Conservation (phyloP, 2,329 filamentous ascomycete species). For the Fusarium sp. region DNA sequence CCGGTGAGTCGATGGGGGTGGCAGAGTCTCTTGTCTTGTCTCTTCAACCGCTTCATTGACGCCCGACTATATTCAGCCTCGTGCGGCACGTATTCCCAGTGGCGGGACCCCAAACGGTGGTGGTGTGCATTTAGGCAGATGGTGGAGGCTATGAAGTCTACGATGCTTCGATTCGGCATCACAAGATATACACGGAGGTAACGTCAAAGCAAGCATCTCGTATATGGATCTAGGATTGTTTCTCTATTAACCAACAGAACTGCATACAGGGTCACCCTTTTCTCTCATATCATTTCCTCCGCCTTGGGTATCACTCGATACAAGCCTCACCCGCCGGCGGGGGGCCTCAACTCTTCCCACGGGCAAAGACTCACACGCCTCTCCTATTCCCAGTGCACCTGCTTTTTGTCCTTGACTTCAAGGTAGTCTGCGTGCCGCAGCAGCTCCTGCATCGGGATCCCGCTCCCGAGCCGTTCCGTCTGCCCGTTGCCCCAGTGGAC, state of each 20-base stretch:
- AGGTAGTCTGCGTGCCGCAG: slow-evolving; percentile 31
- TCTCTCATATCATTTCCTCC: neutral
- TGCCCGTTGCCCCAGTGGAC: slow-evolving; percentile 46
- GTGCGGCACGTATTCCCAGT: slow-evolving; percentile 32
- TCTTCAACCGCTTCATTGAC: neutral
- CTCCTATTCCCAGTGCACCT: slow-evolving; percentile 37
- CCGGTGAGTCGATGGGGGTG: slow-evolving; percentile 28
- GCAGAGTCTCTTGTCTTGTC: neutral
- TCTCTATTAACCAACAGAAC: neutral
- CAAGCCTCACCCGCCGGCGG: neutral
- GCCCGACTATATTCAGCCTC: slow-evolving; percentile 21
- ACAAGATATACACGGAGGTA: slow-evolving; percentile 13
- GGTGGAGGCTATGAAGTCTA: slow-evolving; percentile 31
- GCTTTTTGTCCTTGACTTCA: slow-evolving; percentile 41
- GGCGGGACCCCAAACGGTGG: slow-evolving; percentile 12
- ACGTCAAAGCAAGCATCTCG: neutral
- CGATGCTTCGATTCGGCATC: slow-evolving; percentile 22
- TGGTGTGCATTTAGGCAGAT: slow-evolving; percentile 38
- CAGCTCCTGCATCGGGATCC: slow-evolving; percentile 40
- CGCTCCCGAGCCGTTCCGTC: slow-evolving; percentile 37
- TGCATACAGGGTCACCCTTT: neutral
- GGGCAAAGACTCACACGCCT: slow-evolving; percentile 2
- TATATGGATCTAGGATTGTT: neutral
- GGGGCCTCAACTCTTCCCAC: neutral
- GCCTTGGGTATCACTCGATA: slow-evolving; percentile 10